Base-by-base conservation (phyloP, 1,284 basidiomycete genomes). In the Megacollybia platyphylla region DNA sequence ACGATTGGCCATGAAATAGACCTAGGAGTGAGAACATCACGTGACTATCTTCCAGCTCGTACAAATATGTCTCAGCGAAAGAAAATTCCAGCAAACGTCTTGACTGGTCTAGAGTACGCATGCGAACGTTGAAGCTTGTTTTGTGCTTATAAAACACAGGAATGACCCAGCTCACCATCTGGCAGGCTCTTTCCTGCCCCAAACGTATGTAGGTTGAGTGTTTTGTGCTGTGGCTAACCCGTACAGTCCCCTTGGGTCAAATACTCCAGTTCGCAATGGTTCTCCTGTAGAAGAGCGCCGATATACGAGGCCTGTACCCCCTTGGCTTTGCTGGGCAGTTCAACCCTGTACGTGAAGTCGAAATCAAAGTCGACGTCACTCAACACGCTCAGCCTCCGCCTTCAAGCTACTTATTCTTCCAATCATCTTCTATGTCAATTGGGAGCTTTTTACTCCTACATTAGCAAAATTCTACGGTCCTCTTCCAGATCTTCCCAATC, bases 351-450 rank as follows among this genome's bases (percentile, higher is more conserved):
- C 42, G 73, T 67, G 1, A 13, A 9, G 9, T 36, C 17, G 1
- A 15, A 38, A 13, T 7, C 9, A 43, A 27, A 26, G 8, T 36
- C 8, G 6, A 6, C 15, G 36, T 8, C 8, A 15, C 9, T 31
- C 31, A 44, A 40, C 39, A 40, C 42, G 8, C 44, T 27, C 52
- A 88, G 85, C 60, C 1, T 76, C 79, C 4, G 75, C 88, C 4
- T 65, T 89, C 57, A 79, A 80, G 48, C 57, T 97, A 27, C 70
- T 93, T 32, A 52, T 83, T 29, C 52, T 88, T n/a, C 80, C 88
- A 3, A 29, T 87, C 41, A 54, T 88, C 1, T 67, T 89, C 11
- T 90, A 79, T 57, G 41, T 71, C 36, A 85, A 87, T 55, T 94
- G 87, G 79, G 67, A 75, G 43, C 40, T 82, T 5, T 51, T 78